A percentile compares a stretch with the other conserved stretches of the same genome.
phyloP scores from a whole-genome alignment of 2,329 filamentous ascomycete species.

The Microcyclospora pomicola region DNA sequence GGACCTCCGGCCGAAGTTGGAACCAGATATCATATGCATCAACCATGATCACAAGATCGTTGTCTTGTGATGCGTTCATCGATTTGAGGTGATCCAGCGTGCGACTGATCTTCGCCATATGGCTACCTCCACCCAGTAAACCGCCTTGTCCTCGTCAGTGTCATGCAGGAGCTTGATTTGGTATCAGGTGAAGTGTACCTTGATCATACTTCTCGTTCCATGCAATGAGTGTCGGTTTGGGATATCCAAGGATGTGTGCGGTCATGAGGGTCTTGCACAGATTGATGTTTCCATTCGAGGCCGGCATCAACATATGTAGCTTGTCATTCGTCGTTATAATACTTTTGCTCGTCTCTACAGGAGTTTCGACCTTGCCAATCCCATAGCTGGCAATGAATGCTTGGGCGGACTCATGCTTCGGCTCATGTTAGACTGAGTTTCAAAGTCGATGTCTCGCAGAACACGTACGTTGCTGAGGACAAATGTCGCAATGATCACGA shows the following conservation, averaged over 20 bases:
- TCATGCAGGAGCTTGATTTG: too few relatives aligned
- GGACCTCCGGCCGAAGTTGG: conserved; percentile 11
- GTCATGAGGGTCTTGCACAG: conserved; percentile 45
- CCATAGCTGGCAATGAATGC: too few relatives aligned
- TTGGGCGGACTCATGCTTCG: too few relatives aligned
- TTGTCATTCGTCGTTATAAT: conserved; percentile 6
- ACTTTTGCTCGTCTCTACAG: too few relatives aligned
- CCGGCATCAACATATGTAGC: conserved; percentile 44
- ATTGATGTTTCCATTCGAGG: conserved; percentile 33
- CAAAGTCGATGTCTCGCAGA: too few relatives aligned
- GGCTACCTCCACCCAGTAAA: conserved; percentile 4
- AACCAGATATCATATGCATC: conserved; percentile 17
- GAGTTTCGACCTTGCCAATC: too few relatives aligned
- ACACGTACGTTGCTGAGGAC: too few relatives aligned
- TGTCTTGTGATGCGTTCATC: conserved; percentile 7
- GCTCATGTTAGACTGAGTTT: too few relatives aligned
- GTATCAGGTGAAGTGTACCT: too few relatives aligned
- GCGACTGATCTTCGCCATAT: conserved; percentile 11
- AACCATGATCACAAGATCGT: conserved; percentile 14
- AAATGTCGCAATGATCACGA: too few relatives aligned
- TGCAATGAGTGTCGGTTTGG: conserved; percentile 39
- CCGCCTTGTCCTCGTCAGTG: too few relatives aligned
- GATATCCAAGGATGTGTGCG: conserved; percentile 45
- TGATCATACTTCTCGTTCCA: too few relatives aligned
- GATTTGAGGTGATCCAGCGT: conserved; percentile 8